Percentiles rank a stretch among this genome's conserved stretches.
Conservation (phyloP, 371 early-diverging fungal genomes). For the Mortierella sp. region DNA sequence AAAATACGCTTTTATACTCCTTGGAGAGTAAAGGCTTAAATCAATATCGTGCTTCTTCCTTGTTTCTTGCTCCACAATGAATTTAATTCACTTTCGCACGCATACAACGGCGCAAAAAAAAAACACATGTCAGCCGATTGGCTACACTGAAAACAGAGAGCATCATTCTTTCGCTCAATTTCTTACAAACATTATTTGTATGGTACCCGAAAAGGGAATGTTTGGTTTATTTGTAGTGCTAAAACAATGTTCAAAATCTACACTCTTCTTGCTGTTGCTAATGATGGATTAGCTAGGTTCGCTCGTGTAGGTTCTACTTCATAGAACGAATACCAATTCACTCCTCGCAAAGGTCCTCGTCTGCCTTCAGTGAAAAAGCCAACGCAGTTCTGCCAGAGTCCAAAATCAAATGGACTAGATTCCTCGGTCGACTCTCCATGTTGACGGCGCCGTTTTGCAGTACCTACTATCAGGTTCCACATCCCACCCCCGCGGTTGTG, state of each 20-base stretch:
- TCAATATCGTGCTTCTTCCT: too few relatives aligned
- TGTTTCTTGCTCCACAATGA: background rate
- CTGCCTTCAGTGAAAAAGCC: conserved; percentile 84
- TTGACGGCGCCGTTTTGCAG: conserved; percentile 19
- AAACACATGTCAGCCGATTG: conserved; percentile 4
- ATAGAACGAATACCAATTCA: conserved; percentile 74
- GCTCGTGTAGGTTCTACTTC: conserved; percentile 30
- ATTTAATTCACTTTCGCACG: background rate
- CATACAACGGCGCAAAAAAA: conserved; percentile 2
- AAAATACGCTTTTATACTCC: background rate
- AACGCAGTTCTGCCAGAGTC: conserved; percentile 78
- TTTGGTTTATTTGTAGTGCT: background rate
- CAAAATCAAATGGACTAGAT: conserved; percentile 76
- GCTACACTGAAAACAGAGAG: too few relatives aligned
- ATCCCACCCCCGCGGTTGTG: conserved; percentile 43
- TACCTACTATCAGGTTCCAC: conserved; percentile 42
- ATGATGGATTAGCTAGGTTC: conserved; percentile 1
- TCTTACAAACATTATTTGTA: too few relatives aligned
- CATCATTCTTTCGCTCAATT: background rate
- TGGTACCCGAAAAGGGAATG: conserved; percentile 1
- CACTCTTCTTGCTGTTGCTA: conserved; percentile 14
- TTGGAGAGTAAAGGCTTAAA: background rate
- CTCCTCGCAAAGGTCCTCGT: conserved; percentile 63
- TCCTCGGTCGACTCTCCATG: conserved; percentile 18
- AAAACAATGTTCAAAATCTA: background rate